Evolutionary conservation across 2,329 filamentous ascomycete species (phyloP).

Genomic region (Acrocalymma vagum): DNA sequence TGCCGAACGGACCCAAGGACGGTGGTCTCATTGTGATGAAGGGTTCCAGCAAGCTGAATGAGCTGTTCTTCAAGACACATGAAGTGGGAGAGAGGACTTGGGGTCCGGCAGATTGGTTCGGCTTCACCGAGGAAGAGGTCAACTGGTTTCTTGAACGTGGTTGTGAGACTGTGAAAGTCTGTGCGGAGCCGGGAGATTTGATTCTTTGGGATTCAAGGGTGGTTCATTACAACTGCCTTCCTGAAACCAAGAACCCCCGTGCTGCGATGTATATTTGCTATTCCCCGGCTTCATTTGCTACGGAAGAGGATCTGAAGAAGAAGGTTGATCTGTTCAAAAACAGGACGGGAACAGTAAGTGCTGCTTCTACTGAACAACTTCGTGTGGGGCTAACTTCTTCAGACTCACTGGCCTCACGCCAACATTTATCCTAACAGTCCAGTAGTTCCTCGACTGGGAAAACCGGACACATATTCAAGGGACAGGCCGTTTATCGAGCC

Average conservation of each 20-base stretch:
- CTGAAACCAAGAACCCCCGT: constrained; percentile 47
- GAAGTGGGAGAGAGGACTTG: constrained; percentile 31
- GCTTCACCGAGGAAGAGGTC: constrained; percentile 52
- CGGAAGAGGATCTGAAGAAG: constrained; percentile 11
- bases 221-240: constrained; percentile 50
- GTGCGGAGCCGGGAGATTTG: constrained; percentile 51
- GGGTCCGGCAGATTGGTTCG: constrained; percentile 50
- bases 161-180: constrained; percentile 48
- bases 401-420: constrained; percentile 19
- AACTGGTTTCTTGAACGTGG: constrained; percentile 51
- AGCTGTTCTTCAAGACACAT: constrained; percentile 54
- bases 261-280: constrained; percentile 40
- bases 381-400: background rate
- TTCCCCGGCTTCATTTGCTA: constrained; percentile 18
- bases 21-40: constrained; percentile 55
- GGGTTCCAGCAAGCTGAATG: constrained; percentile 50
- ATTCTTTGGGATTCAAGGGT: constrained; percentile 57
- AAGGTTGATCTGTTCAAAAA: constrained; percentile 17
- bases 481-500: constrained; percentile 10
- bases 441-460: constrained; percentile 11
- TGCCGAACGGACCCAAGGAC: constrained; percentile 54
- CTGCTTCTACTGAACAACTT: background rate
- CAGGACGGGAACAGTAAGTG: constrained; percentile 17
- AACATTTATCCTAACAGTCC: constrained; percentile 15
- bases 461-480: constrained; percentile 10